Base-by-base conservation (phyloP, 768 basidiomycete species). In the Mycena leptocephala region DNA sequence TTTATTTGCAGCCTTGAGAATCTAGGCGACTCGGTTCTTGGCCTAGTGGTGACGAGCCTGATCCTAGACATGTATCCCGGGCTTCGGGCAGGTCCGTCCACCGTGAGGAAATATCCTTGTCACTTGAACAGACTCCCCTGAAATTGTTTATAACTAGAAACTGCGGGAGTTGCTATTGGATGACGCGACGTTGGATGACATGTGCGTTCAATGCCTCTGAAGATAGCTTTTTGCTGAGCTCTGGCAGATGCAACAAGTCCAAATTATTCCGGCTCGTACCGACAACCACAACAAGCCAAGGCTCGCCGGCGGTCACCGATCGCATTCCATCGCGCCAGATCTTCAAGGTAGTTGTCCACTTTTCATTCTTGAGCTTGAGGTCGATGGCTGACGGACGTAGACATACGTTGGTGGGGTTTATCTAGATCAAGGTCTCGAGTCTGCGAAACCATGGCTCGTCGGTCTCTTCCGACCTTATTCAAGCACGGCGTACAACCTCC, bases 21-120 rank as follows among this genome's bases (percentile, higher is more conserved):
- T 76, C 80, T 91, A 3, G 90, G 90, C 1, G 91, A 92, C 75
- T 80, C 86, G 6, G 91, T 91, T 43, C 85, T 91, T 18, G 86
- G 85, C 11, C 79, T 92, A 14, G 80, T 88, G 28, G 87, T 90
- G 30, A 91, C 91, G 0, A 70, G 81, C 30, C 84, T 91, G 48
- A 81, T 91, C 58, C 74, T 84, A 28, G 85, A 88, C 33, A 83
- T 82, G 43, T 89, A 86, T 79, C 91, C 90, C 0, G 80, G 84
- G 72, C 79, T 91, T 1, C 87, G 86, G 6, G 90, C 90, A 30
- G 90, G 89, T 2, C 89, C 90, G 20, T 87, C 86, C 14, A 89
- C 90, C 43, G 91, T 88, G 26, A 41, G 71, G 24, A 46, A n/a
- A n/a, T 14, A n/a, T 46, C 28, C 9, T 22, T 6, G 6, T 39